Conservation (phyloP, 345 rosid genomes). For the Heritiera littoralis region DNA sequence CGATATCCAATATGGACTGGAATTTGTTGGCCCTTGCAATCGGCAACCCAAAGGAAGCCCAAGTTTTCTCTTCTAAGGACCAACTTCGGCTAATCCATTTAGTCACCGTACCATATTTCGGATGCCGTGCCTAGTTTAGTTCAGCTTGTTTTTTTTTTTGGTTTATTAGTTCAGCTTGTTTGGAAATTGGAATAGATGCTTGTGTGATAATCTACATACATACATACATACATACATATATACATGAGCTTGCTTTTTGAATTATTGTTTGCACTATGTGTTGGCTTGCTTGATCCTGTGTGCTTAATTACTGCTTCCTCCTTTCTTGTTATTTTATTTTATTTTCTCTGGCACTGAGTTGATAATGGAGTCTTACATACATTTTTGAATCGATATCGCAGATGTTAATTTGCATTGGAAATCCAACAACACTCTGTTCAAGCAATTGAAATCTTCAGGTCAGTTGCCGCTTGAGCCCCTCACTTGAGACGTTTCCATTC, state of each 20-base stretch:
- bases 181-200: no score
- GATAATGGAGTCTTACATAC: neutral
- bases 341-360: neutral
- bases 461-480: neutral
- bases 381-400: constrained; percentile 21
- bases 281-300: neutral
- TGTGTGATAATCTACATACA: no score
- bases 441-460: constrained; percentile 33
- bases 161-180: no score
- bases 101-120: neutral
- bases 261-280: no score
- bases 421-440: constrained; percentile 32
- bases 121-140: no score
- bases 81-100: neutral
- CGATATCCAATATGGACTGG: neutral
- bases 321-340: neutral
- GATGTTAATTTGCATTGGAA: constrained; percentile 31
- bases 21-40: neutral
- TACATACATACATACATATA: no score
- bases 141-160: no score
- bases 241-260: neutral
- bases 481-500: constrained; percentile 27
- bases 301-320: neutral
- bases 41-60: neutral
- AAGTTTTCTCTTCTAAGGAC: neutral